Base-by-base conservation (phyloP, 768 basidiomycete species). In the Boletus huronensis region DNA sequence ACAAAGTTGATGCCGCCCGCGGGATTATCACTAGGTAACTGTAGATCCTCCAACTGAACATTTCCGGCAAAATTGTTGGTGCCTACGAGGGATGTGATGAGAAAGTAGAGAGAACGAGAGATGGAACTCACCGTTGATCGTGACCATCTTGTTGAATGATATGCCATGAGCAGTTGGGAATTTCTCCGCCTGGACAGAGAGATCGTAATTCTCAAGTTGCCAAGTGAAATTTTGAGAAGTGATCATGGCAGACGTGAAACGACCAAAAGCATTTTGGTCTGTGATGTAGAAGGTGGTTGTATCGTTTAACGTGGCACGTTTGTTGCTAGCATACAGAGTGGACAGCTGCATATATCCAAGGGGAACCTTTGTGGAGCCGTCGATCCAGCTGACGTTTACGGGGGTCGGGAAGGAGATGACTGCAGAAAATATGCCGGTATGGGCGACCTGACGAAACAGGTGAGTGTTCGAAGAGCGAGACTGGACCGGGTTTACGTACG, bases 81-180 rank as follows among this genome's bases (percentile, higher is more conserved):
- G 5, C 82, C 84, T 84, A 53, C 38, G 31, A 55, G 23, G 39
- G 1, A 26, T 19, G 39, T 45, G 42, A 48, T 56, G 41, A 55
- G 51, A 32, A 10, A 13, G 2, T 28, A 0, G 8, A 44, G 50
- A 38, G 17, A 23, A 11, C 21, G 14, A 39, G 11, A 11, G 29
- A 35, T 44, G n/a, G 16, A 46, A 59, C 69, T 40, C 36, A 76
- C 87, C 87, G 43, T 78, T 79, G 40, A 88, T 70, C 0, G 76
- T 80, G 32, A 88, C 50, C 3, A 72, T 65, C 70, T 90, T 88
- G 64, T 80, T 72, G 63, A 88, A 89, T 3, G 77, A 75, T 57
- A 90, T 76, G 1, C 82, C 83, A 61, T 84, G 83, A 4, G 84
- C 80, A 3, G 78, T 75, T 3, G 87, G 87, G 62, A 89, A 87